Conservation (phyloP, 164 flowering plant genomes). For the Protea cynaroides region DNA sequence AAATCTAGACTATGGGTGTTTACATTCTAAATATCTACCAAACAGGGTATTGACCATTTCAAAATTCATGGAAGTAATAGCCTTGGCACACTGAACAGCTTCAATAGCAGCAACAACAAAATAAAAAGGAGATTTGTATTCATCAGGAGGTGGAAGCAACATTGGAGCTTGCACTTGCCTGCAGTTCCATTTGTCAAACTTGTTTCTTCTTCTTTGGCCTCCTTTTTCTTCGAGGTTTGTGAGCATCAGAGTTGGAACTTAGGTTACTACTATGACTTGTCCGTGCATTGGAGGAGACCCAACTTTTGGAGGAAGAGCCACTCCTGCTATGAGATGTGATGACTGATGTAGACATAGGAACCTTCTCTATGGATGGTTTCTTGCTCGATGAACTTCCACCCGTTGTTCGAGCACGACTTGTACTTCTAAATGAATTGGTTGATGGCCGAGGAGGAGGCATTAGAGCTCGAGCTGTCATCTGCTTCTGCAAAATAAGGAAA, state of each 20-base stretch:
- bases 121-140: not conserved
- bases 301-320: constrained; percentile 31
- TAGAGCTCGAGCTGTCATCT: constrained; percentile 63
- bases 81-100: not conserved
- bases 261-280: constrained; percentile 65
- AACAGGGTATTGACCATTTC: too few relatives aligned
- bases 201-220: constrained; percentile 95
- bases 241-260: constrained; percentile 94
- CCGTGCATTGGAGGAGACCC: constrained; percentile 43
- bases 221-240: constrained; percentile 86
- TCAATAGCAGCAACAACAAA: not conserved
- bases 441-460: constrained; percentile 91
- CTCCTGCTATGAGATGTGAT: constrained; percentile 53
- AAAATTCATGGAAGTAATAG: not conserved
- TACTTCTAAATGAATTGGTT: constrained; percentile 26
- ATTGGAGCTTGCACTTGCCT: not conserved
- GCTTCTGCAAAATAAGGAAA: constrained; percentile 35
- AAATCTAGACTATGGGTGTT: too few relatives aligned
- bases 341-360: constrained; percentile 48
- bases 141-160: not conserved
- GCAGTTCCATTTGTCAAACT: constrained; percentile 16
- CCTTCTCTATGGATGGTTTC: constrained; percentile 29
- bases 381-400: constrained; percentile 48
- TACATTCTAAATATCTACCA: too few relatives aligned
- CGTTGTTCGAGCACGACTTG: constrained; percentile 33